phyloP scores from a whole-genome alignment of 768 basidiomycete species.

The Suillus discolor region DNA sequence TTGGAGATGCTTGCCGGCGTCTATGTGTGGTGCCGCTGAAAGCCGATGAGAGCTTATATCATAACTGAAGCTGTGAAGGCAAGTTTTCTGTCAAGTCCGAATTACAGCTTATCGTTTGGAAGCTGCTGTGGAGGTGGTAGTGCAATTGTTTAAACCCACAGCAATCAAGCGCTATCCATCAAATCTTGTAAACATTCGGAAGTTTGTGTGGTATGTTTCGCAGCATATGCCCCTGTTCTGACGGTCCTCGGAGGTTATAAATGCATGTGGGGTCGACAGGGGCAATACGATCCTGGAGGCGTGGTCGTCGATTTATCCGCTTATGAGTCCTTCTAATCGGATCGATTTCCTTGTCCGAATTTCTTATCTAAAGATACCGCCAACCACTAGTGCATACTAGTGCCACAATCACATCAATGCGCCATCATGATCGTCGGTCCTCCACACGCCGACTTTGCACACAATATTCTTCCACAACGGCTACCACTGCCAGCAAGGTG shows the following conservation, averaged over 20 bases:
- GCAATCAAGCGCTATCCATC: background rate
- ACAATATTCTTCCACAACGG: background rate
- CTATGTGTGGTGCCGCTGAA: background rate
- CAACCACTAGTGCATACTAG: background rate
- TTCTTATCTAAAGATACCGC: background rate
- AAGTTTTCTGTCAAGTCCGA: background rate
- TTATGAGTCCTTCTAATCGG: background rate
- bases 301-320: background rate
- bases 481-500: background rate
- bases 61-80: background rate
- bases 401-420: background rate
- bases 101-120: background rate
- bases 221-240: background rate
- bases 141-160: background rate
- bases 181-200: background rate
- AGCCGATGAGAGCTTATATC: background rate
- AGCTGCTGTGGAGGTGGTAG: background rate
- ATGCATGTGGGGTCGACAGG: background rate
- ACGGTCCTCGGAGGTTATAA: slow-evolving; percentile 1
- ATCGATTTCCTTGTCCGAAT: background rate
- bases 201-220: background rate
- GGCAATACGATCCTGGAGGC: background rate
- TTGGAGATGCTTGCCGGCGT: background rate
- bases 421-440: background rate
- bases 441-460: background rate